A percentile compares a stretch with the other conserved stretches of the same genome.
These are phyloP conservation scores for Globisporangium carolinianum DNA, from an alignment of 352 stramenopile genomes.

Conservation along the genomic window DNA sequence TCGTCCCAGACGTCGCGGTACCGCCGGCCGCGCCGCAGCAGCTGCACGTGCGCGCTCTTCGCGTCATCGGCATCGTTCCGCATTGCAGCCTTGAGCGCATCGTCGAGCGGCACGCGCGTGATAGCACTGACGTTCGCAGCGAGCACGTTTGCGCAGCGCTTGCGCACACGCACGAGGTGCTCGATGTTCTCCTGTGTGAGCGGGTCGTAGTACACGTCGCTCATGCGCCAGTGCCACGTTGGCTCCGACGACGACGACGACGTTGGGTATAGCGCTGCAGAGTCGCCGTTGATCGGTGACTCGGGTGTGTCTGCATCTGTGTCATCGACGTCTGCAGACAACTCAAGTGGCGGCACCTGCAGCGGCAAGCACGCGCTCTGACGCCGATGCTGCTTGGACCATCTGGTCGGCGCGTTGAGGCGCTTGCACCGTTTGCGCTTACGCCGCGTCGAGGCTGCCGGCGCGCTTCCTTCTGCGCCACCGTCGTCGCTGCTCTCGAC, in stretches of 20 bases:
- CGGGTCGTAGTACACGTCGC: conserved; percentile 49
- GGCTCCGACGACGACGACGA: conserved; percentile 23
- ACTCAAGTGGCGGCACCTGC: conserved; percentile 23
- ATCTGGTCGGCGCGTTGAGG: conserved; percentile 21
- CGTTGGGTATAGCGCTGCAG: conserved; percentile 34
- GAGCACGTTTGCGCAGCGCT: conserved; percentile 47
- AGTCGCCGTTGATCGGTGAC: conserved; percentile 36
- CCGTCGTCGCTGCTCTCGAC: not conserved
- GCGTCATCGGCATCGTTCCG: conserved; percentile 29
- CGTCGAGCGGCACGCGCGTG: conserved; percentile 20
- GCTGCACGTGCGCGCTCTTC: conserved; percentile 18
- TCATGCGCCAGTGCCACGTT: conserved; percentile 60
- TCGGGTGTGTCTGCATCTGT: conserved; percentile 15
- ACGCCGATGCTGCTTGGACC: conserved; percentile 14
- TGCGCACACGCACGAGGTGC: conserved; percentile 41
- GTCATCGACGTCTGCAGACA: conserved; percentile 9
- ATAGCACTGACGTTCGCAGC: conserved; percentile 29
- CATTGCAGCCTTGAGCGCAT: conserved; percentile 37
- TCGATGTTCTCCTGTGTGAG: conserved; percentile 43
- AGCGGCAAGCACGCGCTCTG: conserved; percentile 9
- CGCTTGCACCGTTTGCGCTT: conserved; percentile 46
- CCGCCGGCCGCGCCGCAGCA: conserved; percentile 42
- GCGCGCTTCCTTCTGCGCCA: not conserved
- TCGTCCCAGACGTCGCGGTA: conserved; percentile 82
- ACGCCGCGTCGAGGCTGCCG: conserved; percentile 4